Percentiles rank a stretch among this genome's conserved stretches.
These are phyloP conservation scores for Penicillium sp. DNA, from an alignment of 2,329 filamentous ascomycete species.

Conservation along the genomic window DNA sequence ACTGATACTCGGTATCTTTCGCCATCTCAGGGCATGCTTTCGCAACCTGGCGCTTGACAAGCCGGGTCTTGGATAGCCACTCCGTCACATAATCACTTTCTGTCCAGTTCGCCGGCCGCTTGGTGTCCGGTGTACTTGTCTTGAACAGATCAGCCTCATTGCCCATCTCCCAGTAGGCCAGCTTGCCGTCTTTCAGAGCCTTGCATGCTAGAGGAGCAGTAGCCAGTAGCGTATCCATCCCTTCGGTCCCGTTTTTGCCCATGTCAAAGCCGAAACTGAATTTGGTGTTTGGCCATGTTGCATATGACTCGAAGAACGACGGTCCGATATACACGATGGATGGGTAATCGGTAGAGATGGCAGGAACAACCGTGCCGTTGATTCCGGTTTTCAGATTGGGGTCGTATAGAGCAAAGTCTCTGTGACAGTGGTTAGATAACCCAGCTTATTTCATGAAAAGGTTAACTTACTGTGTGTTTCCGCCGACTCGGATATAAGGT, in stretches of 20 bases:
- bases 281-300: constrained; percentile 56
- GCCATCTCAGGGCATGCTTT: constrained; percentile 54
- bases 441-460: too few relatives aligned
- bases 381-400: constrained; percentile 51
- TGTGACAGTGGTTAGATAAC: constrained; percentile 10
- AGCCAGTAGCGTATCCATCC: constrained; percentile 54
- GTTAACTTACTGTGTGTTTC: constrained; percentile 58
- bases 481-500: constrained; percentile 63
- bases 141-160: constrained; percentile 65
- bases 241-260: constrained; percentile 53
- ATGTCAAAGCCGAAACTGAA: constrained; percentile 66
- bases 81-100: constrained; percentile 58
- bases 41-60: constrained; percentile 50
- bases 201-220: constrained; percentile 61
- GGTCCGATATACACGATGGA: constrained; percentile 62
- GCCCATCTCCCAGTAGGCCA: constrained; percentile 63
- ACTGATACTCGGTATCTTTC: constrained; percentile 47
- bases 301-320: constrained; percentile 64
- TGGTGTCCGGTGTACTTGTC: constrained; percentile 52
- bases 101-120: constrained; percentile 55
- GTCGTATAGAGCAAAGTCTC: constrained; percentile 63
- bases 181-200: constrained; percentile 52
- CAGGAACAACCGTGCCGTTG: constrained; percentile 54
- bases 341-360: constrained; percentile 59
- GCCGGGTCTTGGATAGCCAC: constrained; percentile 58